Evolutionary conservation across 495 filamentous ascomycete genomes (phyloP), one percentile per base, ranked within the genome.

Genomic region (Hypoxylon subgilvum): DNA sequence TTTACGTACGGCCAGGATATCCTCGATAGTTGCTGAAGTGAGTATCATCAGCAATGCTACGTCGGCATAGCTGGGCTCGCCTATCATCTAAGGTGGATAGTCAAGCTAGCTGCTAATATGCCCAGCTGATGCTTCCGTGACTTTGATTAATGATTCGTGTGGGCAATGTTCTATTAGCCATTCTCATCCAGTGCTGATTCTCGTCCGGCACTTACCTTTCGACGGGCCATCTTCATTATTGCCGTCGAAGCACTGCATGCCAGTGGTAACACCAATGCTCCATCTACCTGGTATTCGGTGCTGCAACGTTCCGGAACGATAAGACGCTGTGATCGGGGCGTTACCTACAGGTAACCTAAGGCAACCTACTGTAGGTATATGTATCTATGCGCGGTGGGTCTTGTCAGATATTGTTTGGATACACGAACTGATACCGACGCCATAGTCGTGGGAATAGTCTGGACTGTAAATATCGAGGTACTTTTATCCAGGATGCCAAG

Each of bases 201-300:
- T n/a, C n/a, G n/a, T n/a, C n/a, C n/a, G n/a, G n/a, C n/a, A n/a
- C n/a, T n/a, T n/a, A n/a, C n/a, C n/a, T n/a, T n/a, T n/a, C n/a
- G n/a, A n/a, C n/a, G 36, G 41, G 22, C 16, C 31, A 50, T 46
- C 42, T 31, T 35, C 40, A 56, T 57, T 31, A 17, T 38, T 47
- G 44, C 47, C 49, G 50, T 46, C 34, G 49, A 55, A 31, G 48
- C 53, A 64, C 61, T 38, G 6, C 61, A 64, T 59, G 34, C 19
- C 40, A 53, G 44, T 48, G 46, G 61, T 59, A 31, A 27, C 17
- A 64, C 61, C 50, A 45, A 55, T 50, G 39, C 52, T 25, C 61
- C 61, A 50, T 50, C 54, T 10, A 27, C 61, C 34, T 64, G 61
- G 61, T 23, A 64, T 55, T 64, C 50, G 61, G 54, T 59, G 54